Evolutionary conservation across 75 land plant genomes (phyloP), one percentile per base, ranked within the genome.

Genomic region (Azolla pinnata): DNA sequence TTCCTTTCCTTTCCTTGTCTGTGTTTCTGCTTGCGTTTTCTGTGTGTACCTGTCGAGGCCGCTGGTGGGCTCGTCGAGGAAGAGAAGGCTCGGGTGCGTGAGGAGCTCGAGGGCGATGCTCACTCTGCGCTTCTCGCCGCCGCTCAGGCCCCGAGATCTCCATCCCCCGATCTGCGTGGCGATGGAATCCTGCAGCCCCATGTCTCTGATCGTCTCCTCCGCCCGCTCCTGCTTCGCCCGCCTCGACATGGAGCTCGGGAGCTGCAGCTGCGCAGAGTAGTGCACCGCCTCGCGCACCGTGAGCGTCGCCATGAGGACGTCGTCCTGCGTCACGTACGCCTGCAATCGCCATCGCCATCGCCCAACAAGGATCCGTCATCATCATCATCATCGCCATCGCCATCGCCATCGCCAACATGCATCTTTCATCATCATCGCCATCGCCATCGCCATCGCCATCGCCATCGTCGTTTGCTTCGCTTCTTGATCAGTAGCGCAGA

Each of bases 281-380:
- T 40, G 60, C 8, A 85, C 56, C 0, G 82, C 70, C 31, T 85
- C 85, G 58, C 60, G 47, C 0, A 85, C 82, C 0, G 85, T 85
- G 19, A 85, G 44, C 5, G 85, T 85, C 9, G 65, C 67, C 50
- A 81, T 73, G 17, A 85, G 50, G 1, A 55, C 45, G 25, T 85
- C 85, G 29, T 85, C 89, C 73, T 85, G 89, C 7, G 85, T 76
- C 18, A 85, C 89, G 48, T 81, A 85, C 4, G 82, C 84, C 89
- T 85, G 66, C n/a, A n/a, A n/a, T n/a, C n/a, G n/a, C n/a, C n/a
- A n/a, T n/a, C n/a, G n/a, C n/a, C n/a, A n/a, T n/a, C n/a, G n/a
- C n/a, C n/a, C 2, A 61, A 20, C 32, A 63, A 45, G 50, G 64
- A 54, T 27, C 14, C 26, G 1, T 42, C 40, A 0, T 31, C n/a